Base-by-base conservation (phyloP, 768 basidiomycete genomes). In the Trametes maxima region DNA sequence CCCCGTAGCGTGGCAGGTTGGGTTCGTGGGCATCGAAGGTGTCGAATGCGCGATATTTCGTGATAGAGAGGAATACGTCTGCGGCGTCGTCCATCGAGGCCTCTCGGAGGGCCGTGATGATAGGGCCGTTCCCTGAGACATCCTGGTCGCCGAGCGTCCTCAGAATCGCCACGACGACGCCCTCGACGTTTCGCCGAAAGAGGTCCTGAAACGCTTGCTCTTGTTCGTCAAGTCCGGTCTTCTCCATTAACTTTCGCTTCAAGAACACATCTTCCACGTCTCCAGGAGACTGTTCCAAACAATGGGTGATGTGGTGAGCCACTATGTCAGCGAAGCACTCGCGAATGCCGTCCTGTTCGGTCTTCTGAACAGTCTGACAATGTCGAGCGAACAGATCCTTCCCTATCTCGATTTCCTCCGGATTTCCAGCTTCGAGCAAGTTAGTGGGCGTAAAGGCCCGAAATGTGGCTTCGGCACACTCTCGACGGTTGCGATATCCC, bases 241-340 rank as follows among this genome's bases (percentile, higher is more conserved):
- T 77, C 12, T 68, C 64, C 49, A 69, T 67, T 22, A 86, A 70
- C 24, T 75, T 61, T 3, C 4, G 8, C 3, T 71, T 65, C 17
- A 78, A 75, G 24, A 85, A 69, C 22, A 67, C 71, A 16, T 69
- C 61, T 12, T 65, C 56, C 11, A 74, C 65, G n/a, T 64, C 39
- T 22, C 64, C 65, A 17, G 59, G 50, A 11, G 71, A 68, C 5
- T 71, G 64, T 44, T 81, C 77, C 17, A 86, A 71, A 68, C 77
- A 78, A 24, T 75, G 76, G 14, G 83, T 79, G 52, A 89, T 78
- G 61, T 82, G 80, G 61, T 84, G 79, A 6, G 87, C 90, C 56
- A 92, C 75, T 59, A 90, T 82, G 52, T 89, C 85, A 3, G 89
- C 83, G 62, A 93, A 87, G 65, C 87, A 90, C 45, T 81, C 78